These are phyloP conservation scores for Boechera retrofracta DNA, from an alignment of 345 rosid species.

Conservation along the genomic window DNA sequence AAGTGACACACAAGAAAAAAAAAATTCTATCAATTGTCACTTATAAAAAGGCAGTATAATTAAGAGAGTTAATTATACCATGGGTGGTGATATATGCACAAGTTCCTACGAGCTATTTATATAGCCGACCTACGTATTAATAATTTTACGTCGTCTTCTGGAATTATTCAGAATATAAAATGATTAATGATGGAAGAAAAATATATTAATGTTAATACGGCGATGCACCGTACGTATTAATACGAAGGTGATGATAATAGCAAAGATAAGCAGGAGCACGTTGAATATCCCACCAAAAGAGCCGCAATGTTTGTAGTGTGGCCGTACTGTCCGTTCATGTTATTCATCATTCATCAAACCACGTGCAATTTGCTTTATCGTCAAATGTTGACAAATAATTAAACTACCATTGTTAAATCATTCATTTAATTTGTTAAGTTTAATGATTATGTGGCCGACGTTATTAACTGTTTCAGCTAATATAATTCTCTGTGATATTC, in stretches of 20 bases:
- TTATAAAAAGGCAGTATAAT: neutral
- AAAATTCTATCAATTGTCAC: neutral
- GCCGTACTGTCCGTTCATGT: conserved; percentile 34
- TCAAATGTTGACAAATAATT: neutral
- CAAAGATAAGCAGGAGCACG: conserved; percentile 25
- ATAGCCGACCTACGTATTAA: conserved; percentile 34
- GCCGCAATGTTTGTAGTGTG: conserved; percentile 38
- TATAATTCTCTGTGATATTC: too few species aligned
- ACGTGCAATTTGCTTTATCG: conserved; percentile 6
- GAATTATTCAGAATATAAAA: neutral
- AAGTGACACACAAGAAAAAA: neutral
- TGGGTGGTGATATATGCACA: conserved; percentile 20
- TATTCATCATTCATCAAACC: conserved; percentile 17
- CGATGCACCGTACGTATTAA: conserved; percentile 33
- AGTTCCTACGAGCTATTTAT: conserved; percentile 37
- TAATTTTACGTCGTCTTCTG: neutral
- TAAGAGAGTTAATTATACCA: neutral
- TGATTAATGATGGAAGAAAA: conserved; percentile 5
- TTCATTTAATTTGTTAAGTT: neutral
- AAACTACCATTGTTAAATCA: conserved; percentile 9
- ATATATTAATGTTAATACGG: conserved; percentile 5
- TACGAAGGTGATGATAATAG: conserved; percentile 18
- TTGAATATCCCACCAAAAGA: conserved; percentile 26
- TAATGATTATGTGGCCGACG: neutral
- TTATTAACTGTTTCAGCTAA: neutral